These are phyloP conservation scores for Pythium diclinum DNA, from an alignment of 352 stramenopile genomes.

Conservation along the genomic window DNA sequence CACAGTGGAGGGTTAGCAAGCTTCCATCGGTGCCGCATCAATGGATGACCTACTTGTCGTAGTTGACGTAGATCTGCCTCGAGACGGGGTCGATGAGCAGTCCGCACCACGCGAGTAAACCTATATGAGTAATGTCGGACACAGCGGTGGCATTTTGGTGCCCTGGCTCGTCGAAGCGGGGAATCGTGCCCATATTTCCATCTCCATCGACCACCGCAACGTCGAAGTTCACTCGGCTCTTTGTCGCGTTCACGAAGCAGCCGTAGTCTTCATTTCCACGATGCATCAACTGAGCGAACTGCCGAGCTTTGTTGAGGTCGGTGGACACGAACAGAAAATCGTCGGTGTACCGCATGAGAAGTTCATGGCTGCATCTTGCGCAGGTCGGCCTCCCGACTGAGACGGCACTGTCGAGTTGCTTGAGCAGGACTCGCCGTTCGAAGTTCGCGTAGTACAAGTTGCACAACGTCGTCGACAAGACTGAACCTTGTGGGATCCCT, in stretches of 20 bases:
- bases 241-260: constrained; percentile 57
- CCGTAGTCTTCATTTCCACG: constrained; percentile 57
- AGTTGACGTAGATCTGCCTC: constrained; percentile 74
- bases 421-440: constrained; percentile 55
- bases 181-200: constrained; percentile 16
- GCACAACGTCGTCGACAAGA: constrained; percentile 77
- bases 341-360: constrained; percentile 72
- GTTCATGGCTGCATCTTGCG: constrained; percentile 48
- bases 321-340: constrained; percentile 76
- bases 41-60: constrained; percentile 56
- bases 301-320: constrained; percentile 40
- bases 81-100: constrained; percentile 52
- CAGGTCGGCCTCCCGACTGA: constrained; percentile 12
- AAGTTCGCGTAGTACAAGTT: constrained; percentile 83
- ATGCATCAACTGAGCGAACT: constrained; percentile 62
- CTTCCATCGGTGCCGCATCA: too few species aligned
- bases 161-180: constrained; percentile 26
- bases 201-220: neutral
- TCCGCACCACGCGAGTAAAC: constrained; percentile 58
- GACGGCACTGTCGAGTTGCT: constrained; percentile 29
- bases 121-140: neutral
- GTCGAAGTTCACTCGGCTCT: constrained; percentile 69
- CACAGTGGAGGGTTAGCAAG: neutral
- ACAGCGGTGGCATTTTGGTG: neutral
- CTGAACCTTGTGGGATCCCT: constrained; percentile 79